Base-by-base conservation (phyloP, 2,329 filamentous ascomycete species). In the Pseudogymnoascus sp. region DNA sequence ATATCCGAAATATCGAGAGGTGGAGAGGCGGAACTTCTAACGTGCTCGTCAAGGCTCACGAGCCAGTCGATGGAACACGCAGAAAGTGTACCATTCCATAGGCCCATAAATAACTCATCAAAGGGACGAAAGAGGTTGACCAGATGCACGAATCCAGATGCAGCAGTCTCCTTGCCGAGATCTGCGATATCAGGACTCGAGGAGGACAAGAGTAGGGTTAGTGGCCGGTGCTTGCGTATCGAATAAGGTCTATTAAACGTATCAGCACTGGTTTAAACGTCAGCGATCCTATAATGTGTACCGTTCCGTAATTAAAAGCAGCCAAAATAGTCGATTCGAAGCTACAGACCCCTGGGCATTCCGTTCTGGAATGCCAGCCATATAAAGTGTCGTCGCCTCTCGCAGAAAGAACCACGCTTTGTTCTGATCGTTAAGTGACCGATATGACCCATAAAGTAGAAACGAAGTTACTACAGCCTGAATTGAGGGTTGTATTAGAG, bases 341-440 rank as follows among this genome's bases (percentile, higher is more conserved):
- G 81, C 76, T 1, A 78, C 70, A 5, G 75, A 77, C 47, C 73
- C 75, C 70, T 87, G 86, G 1, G 79, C 77, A 21, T 78, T 75
- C 69, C 86, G 83, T 62, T 86, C 79, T 68, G 86, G 82, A 71
- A 87, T 78, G 5, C 81, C 78, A 60, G 86, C 75, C 61, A 85
- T 79, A 65, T 84, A 80, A 2, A 85, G 77, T 0, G 83, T 85
- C 31, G 85, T 81, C 4, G 85, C 83, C 71, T 86, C 83, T 54
- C 83, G 78, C 4, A 87, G 75, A 69, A 85, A 84, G 60, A 83
- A 80, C 84, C 84, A 87, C 3, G 83, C 83, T 61, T 84, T 85
- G 14, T 16, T 36, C 67, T 82, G 82, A 57, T 57, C 51, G 5
- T 57, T 57, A 12, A 57, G 66, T 34, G 51, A 57, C 26, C 51